A percentile compares a stretch with the other conserved stretches of the same genome.
These are phyloP conservation scores for Rutstroemia sp. DNA, from an alignment of 2,329 filamentous ascomycete genomes.

Conservation along the genomic window DNA sequence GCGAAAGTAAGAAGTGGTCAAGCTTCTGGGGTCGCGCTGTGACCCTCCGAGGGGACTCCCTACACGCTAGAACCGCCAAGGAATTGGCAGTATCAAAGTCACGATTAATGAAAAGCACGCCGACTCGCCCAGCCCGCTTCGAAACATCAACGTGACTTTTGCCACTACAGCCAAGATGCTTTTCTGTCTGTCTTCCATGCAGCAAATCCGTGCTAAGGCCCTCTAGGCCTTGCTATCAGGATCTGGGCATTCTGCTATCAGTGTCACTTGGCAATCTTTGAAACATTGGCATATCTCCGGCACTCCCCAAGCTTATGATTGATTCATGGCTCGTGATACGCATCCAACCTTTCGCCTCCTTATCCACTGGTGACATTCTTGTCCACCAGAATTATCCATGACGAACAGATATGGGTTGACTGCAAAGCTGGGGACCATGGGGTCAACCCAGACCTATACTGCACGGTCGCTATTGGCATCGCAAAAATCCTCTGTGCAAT, in stretches of 20 bases:
- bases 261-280: conserved; percentile 6
- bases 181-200: background rate
- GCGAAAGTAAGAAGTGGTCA: background rate
- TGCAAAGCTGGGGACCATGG: background rate
- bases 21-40: background rate
- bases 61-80: conserved; percentile 3
- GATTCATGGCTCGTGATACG: background rate
- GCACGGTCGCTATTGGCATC: conserved; percentile 3
- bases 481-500: background rate
- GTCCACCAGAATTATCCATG: background rate
- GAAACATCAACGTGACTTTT: conserved; percentile 1
- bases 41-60: background rate
- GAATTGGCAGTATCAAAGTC: background rate
- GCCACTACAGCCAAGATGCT: background rate
- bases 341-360: no score
- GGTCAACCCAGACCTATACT: conserved; percentile 1
- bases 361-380: no score
- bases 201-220: background rate
- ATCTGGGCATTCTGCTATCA: background rate
- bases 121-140: background rate
- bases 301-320: background rate
- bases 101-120: background rate
- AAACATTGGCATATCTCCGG: background rate
- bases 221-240: background rate
- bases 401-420: background rate